A percentile compares a stretch with the other conserved stretches of the same genome.
Conservation (phyloP, 139 green algal genomes). For the Coelastrella sp. region DNA sequence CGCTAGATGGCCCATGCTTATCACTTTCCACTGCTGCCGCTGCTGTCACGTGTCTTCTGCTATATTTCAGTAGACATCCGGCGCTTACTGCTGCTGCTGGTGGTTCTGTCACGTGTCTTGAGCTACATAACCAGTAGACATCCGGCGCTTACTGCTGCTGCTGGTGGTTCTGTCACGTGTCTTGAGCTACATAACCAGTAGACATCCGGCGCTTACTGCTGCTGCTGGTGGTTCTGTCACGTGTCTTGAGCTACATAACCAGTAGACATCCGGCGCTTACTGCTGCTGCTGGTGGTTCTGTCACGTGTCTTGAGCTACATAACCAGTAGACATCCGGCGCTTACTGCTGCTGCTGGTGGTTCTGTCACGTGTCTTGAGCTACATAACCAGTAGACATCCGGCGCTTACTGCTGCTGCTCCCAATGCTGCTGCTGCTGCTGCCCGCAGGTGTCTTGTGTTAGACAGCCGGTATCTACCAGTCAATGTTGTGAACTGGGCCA, state of each 20-base stretch:
- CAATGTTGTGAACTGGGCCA: conserved; percentile 57
- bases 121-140: background rate
- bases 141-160: background rate
- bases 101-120: background rate
- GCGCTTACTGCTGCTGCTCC: background rate
- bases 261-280: no score
- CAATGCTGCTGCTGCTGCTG: background rate
- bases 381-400: background rate
- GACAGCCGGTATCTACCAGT: conserved; percentile 57
- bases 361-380: background rate
- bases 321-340: no score
- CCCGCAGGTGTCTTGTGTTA: conserved; percentile 44
- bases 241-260: no score
- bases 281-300: no score
- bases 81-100: no score
- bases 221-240: background rate
- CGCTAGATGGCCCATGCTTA: no score
- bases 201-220: background rate
- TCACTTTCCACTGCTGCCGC: no score
- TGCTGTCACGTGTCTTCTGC: no score
- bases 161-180: no score
- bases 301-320: no score
- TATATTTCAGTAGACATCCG: no score
- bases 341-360: no score
- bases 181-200: background rate